These are phyloP conservation scores for Linaria vulgaris DNA, from an alignment of 257 asterid genomes.

Conservation along the genomic window DNA sequence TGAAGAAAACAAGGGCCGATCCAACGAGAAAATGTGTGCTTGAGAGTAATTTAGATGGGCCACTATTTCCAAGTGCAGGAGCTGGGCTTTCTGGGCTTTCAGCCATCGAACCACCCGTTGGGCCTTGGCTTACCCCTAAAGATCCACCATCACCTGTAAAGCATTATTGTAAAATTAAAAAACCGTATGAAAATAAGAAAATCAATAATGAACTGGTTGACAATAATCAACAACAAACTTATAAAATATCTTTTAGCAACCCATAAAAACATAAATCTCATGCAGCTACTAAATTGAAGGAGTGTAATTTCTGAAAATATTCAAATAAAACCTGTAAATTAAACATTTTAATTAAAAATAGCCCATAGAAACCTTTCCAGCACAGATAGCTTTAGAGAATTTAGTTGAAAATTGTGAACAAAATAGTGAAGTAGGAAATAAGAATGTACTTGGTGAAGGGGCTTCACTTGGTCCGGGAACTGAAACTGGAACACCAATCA, in stretches of 20 bases:
- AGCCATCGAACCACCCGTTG: slow-evolving; percentile 6
- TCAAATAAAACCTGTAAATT: too few species aligned
- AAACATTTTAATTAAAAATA: too few species aligned
- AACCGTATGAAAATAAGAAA: too few species aligned
- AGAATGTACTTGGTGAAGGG: slow-evolving; percentile 34
- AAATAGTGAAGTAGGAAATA: not conserved
- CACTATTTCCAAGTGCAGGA: slow-evolving; percentile 19
- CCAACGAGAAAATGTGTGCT: not conserved
- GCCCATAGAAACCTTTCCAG: too few species aligned
- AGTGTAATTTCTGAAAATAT: too few species aligned
- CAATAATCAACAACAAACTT: too few species aligned
- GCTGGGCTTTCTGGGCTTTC: too few species aligned
- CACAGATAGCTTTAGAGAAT: not conserved
- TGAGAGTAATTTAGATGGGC: slow-evolving; percentile 25
- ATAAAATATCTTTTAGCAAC: too few species aligned
- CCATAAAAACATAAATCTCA: too few species aligned
- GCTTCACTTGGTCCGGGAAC: slow-evolving; percentile 42
- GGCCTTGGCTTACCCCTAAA: slow-evolving; percentile 17
- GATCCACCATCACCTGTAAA: not conserved
- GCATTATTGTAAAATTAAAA: not conserved
- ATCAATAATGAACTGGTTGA: too few species aligned
- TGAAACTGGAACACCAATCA: slow-evolving; percentile 50
- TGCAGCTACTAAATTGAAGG: too few species aligned
- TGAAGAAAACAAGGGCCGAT: not conserved
- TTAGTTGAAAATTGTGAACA: not conserved